phyloP scores from a whole-genome alignment of 106 monocot genomes.

The Dactylorhiza incarnata region DNA sequence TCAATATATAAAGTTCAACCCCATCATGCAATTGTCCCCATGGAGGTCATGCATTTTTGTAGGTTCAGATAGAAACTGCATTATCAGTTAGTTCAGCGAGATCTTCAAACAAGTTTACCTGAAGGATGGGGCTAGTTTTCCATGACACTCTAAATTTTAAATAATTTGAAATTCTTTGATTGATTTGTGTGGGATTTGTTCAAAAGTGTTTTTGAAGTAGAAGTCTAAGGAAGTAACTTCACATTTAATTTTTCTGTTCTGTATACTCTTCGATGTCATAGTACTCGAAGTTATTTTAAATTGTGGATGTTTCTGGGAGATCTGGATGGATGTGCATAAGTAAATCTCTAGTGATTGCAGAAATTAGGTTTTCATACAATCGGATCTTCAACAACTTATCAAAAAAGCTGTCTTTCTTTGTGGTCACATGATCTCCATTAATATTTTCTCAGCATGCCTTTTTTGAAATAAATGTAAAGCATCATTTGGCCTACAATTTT shows the following conservation, averaged over 20 bases:
- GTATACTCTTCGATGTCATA: not conserved
- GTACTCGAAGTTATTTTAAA: not conserved
- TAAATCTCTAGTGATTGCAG: not conserved
- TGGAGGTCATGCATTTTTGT: too few species aligned
- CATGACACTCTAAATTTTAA: not conserved
- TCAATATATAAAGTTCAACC: too few species aligned
- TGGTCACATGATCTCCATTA: not conserved
- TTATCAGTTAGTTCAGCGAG: not conserved
- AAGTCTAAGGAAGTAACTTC: not conserved
- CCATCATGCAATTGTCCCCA: too few species aligned
- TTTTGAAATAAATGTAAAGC: not conserved
- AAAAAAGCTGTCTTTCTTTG: not conserved
- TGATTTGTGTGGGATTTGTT: not conserved
- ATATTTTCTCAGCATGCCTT: not conserved
- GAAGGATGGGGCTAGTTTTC: not conserved
- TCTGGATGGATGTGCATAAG: not conserved
- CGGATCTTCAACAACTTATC: not conserved
- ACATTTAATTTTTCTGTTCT: not conserved
- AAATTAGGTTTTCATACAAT: not conserved
- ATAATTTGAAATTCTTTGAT: not conserved
- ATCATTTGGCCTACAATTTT: not conserved
- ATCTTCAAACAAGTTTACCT: not conserved
- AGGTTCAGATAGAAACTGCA: too few species aligned
- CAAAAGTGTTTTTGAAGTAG: not conserved
- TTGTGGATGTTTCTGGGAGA: not conserved